A percentile compares a stretch with the other conserved stretches of the same genome.
Evolutionary conservation across 1,284 basidiomycete genomes (phyloP).

Genomic region (Leucoagaricus sp.): DNA sequence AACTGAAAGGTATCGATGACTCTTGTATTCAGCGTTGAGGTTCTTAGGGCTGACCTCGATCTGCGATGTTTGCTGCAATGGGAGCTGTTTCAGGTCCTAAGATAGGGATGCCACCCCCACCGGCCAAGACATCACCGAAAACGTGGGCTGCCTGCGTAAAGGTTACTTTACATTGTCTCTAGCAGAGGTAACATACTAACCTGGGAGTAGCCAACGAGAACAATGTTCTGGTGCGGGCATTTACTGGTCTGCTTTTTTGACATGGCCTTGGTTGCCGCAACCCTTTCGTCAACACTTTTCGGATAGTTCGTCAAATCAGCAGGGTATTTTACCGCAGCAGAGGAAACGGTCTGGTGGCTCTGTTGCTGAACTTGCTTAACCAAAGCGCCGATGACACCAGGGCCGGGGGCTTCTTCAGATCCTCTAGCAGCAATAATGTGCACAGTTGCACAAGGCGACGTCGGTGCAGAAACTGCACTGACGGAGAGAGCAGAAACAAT

Average conservation of each 20-base stretch:
- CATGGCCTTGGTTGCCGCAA: constrained; percentile 24
- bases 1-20: too few species aligned
- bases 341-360: constrained; percentile 29
- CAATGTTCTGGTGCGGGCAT: constrained; percentile 31
- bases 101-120: constrained; percentile 20
- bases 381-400: constrained; percentile 28
- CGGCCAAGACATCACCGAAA: constrained; percentile 26
- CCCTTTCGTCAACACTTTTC: constrained; percentile 25
- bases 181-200: constrained; percentile 7
- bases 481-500: constrained; percentile 10
- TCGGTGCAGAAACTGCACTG: constrained; percentile 22
- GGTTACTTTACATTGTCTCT: neutral
- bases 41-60: constrained; percentile 20
- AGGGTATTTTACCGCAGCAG: constrained; percentile 27
- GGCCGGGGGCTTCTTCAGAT: constrained; percentile 27
- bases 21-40: too few species aligned
- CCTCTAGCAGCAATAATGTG: constrained; percentile 30
- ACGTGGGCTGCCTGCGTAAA: constrained; percentile 25
- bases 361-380: constrained; percentile 25
- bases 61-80: constrained; percentile 20
- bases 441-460: constrained; percentile 26
- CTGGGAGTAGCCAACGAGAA: constrained; percentile 31
- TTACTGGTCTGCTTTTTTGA: constrained; percentile 24
- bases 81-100: constrained; percentile 22
- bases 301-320: constrained; percentile 29